Evolutionary conservation across 345 rosid species (phyloP), one percentile per base, ranked within the genome.

Genomic region (Sisymbrium altissimum): DNA sequence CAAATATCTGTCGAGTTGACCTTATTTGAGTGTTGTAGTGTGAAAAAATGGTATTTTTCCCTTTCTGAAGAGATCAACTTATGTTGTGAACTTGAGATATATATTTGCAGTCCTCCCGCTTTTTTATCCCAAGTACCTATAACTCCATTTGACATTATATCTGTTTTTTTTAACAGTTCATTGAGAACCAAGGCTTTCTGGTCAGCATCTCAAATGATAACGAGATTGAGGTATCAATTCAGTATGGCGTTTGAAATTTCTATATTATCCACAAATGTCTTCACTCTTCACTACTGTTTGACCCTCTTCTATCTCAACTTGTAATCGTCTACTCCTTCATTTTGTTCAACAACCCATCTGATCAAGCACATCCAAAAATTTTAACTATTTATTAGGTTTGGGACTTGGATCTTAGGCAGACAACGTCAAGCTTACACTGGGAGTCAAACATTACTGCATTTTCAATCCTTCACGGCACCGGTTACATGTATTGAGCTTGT

Each of bases 371-470:
- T 68, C 68, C 29, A 48, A 38, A 58, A 46, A 3, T 4, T 36
- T 17, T 49, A 66, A 25, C 33, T 71, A 70, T 73, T 53, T 81
- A 65, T 54, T 84, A 93, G 98, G 96, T 93, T 29, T 93, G 96
- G 98, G 84, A 90, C 81, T 80, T 90, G 80, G 89, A 86, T 75
- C 74, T 76, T 62, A 83, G 98, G 76, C 63, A 71, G 54, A 71
- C 83, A 25, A 81, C 81, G 29, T 86, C 85, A 62, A 80, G 66
- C 56, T 70, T 93, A 61, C 80, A 48, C 46, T 90, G 97, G 98
- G 93, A 89, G 66, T 85, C 90, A 65, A 90, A 84, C 75, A 88
- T 93, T 68, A 89, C 97, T 49, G 91, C 93, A 46, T 90, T 93
- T 74, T 74, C 91, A 52, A 87, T 85, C 61, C 87, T 93, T 72